phyloP scores from a whole-genome alignment of 768 basidiomycete species.

The Pisolithus microcarpus region DNA sequence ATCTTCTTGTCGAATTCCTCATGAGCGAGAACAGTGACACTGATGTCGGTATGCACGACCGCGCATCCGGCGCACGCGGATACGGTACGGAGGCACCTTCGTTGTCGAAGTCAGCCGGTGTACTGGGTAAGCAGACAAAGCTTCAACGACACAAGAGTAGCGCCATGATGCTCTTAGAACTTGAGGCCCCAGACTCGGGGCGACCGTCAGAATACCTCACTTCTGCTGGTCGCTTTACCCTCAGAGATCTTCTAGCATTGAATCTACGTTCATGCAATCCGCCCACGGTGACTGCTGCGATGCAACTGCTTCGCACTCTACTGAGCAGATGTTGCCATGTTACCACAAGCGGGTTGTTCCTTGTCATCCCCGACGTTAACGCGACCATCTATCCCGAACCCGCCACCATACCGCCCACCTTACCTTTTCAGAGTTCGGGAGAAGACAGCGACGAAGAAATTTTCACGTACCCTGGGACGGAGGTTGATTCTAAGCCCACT shows the following conservation, averaged over 20 bases:
- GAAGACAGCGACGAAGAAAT: constrained; percentile 49
- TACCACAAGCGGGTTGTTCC: constrained; percentile 59
- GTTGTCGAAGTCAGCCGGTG: constrained; percentile 21
- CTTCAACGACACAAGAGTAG: constrained; percentile 69
- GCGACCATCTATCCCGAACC: constrained; percentile 74
- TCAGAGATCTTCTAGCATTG: constrained; percentile 81
- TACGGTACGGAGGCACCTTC: constrained; percentile 26
- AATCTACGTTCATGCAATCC: constrained; percentile 67
- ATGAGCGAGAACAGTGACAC: constrained; percentile 74
- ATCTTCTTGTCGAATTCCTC: constrained; percentile 70
- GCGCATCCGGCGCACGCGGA: too few species aligned
- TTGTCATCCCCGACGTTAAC: constrained; percentile 58
- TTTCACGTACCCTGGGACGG: constrained; percentile 36
- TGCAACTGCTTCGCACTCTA: constrained; percentile 76
- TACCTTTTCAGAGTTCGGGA: constrained; percentile 13
- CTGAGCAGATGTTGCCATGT: constrained; percentile 61
- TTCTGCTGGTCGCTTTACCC: constrained; percentile 80
- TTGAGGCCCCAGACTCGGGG: constrained; percentile 69
- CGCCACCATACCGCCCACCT: constrained; percentile 27
- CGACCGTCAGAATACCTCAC: constrained; percentile 78
- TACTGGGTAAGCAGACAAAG: constrained; percentile 38
- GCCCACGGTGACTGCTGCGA: constrained; percentile 62
- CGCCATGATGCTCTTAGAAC: constrained; percentile 84
- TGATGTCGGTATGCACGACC: constrained; percentile 33
- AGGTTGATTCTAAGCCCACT: constrained; percentile 13